Base-by-base conservation (phyloP, 1,284 basidiomycete species). In the Heterobasidion occidentale region DNA sequence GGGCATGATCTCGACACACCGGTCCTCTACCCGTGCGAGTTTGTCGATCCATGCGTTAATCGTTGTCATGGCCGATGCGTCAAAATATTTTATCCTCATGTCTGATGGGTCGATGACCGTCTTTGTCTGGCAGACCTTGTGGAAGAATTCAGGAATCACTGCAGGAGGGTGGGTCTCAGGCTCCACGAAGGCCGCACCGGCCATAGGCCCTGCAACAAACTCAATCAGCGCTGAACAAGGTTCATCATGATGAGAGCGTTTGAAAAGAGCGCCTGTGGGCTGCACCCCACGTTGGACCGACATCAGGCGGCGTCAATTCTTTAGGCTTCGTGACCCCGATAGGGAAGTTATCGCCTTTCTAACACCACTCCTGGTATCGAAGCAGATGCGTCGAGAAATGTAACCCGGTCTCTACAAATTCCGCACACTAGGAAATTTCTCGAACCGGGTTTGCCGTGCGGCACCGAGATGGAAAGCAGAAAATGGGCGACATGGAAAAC, bases 31-130 rank as follows among this genome's bases (percentile, higher is more conserved):
- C 9, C 60, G 55, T 8, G 63, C 61, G 15, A 87, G 67, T 46
- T 70, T 69, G 1, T 73, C 61, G 0, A 72, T 64, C 81, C 83
- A 86, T 70, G 77, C 80, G 4, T 77, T 65, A 2, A 84, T 63
- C 1, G 83, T 66, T 7, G 62, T 56, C 65, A 14, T 53, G 52
- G 0, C 76, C 7, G 61, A 57, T 7, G 58, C 78, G 8, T 74
- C 73, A 0, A 57, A 36, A 14, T 62, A 70, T 9, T 69, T 68
- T 42, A 57, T 64, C 7, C 72, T 74, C 0, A 73, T 70, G 36
- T 74, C 67, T 3, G 67, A 64, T 1, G 75, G 74, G 58, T 71
- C 74, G 53, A 83, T 63, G 46, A 73, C 58, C 35, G 63, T 64
- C 55, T 70, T 67, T 36, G 69, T 61, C 2, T 57, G 53, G 59